phyloP scores from a whole-genome alignment of 805 yeast genomes.

The Candida chauliodis region DNA sequence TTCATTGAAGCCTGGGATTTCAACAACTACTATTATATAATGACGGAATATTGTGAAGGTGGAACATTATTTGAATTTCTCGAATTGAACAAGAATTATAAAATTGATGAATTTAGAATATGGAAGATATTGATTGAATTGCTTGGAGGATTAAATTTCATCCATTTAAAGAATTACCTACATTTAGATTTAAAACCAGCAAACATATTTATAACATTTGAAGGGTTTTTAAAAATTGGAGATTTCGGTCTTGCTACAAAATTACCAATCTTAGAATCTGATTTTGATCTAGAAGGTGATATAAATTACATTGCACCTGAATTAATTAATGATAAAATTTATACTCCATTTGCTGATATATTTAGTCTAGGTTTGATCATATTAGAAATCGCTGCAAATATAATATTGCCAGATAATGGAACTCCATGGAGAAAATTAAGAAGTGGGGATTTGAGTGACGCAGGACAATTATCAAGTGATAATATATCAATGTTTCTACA shows the following conservation, averaged over 20 bases:
- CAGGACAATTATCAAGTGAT: conserved; percentile 71
- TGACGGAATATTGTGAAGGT: conserved; percentile 94
- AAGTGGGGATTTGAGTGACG: conserved; percentile 93
- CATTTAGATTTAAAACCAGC: conserved; percentile 96
- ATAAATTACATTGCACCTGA: conserved; percentile 98
- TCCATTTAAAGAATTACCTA: conserved; percentile 69
- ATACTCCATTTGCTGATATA: conserved; percentile 90
- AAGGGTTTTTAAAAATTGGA: conserved; percentile 89
- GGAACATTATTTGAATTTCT: conserved; percentile 84
- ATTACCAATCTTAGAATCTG: conserved; percentile 61
- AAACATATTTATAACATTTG: conserved; percentile 89
- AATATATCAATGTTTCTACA: conserved; percentile 41
- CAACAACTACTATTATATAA: conserved; percentile 72
- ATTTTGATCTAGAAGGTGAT: conserved; percentile 93
- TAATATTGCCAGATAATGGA: conserved; percentile 92
- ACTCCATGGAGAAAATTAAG: conserved; percentile 93
- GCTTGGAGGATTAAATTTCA: conserved; percentile 70
- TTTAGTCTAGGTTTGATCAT: conserved; percentile 92
- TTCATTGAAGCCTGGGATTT: conserved; percentile 85
- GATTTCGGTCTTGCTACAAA: conserved; percentile 94
- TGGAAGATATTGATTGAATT: conserved; percentile 94
- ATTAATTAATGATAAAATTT: conserved; percentile 73
- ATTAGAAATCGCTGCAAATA: conserved; percentile 94
- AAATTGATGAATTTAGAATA: conserved; percentile 92
- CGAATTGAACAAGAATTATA: conserved; percentile 66